Conservation (phyloP, 306 rosid genomes). For the Nissolia schottii region DNA sequence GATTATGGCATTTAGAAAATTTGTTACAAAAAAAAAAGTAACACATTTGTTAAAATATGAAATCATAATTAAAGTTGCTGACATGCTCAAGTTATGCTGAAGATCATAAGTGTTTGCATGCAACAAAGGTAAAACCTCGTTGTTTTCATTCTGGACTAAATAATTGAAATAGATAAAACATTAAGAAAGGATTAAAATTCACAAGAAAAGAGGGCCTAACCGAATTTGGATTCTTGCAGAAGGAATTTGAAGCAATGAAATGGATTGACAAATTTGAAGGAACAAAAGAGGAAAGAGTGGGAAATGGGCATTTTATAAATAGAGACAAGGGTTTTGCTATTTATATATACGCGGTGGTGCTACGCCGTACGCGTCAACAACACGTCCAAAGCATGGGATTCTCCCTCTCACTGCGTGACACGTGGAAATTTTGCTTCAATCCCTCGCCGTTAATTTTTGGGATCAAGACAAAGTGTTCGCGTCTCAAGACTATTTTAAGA, state of each 20-base stretch:
- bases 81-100: background rate
- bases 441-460: too few relatives aligned
- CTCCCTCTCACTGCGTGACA: background rate
- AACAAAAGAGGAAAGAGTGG: background rate
- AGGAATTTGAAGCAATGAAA: background rate
- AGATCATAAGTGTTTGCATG: background rate
- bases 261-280: background rate
- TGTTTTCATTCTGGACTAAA: background rate
- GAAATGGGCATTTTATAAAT: background rate
- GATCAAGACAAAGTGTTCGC: too few relatives aligned
- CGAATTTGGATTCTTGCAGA: background rate
- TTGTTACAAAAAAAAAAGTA: background rate
- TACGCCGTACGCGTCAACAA: conserved; percentile 7
- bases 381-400: background rate
- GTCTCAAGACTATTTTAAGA: too few relatives aligned
- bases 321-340: background rate
- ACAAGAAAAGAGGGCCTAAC: background rate
- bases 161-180: background rate
- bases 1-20: background rate
- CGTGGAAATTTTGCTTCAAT: too few relatives aligned
- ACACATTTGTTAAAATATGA: background rate
- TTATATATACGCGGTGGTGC: background rate
- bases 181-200: background rate
- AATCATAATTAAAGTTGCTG: background rate
- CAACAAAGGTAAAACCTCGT: background rate